Evolutionary conservation across 495 filamentous ascomycete genomes (phyloP).

Genomic region (Staphylotrichum tortipilum): DNA sequence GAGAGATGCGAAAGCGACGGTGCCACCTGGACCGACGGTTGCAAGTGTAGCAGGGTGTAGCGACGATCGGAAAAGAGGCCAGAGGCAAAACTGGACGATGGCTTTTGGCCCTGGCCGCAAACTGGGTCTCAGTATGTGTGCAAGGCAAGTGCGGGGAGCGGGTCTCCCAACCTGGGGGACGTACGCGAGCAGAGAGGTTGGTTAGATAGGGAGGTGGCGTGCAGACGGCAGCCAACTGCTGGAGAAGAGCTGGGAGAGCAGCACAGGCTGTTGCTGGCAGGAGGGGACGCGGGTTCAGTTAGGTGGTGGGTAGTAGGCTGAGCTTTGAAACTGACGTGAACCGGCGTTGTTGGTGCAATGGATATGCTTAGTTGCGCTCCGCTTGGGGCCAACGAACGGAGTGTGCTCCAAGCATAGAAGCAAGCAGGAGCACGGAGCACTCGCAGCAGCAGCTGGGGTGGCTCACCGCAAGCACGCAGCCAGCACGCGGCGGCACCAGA

Average conservation of each 20-base stretch:
- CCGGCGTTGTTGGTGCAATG: constrained; percentile 22
- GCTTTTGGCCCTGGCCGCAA: neutral
- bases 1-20: constrained; percentile 4
- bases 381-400: constrained; percentile 5
- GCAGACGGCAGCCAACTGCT: constrained; percentile 4
- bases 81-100: constrained; percentile 4
- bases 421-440: too few species aligned
- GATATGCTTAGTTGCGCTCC: constrained; percentile 7
- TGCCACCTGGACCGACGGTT: constrained; percentile 9
- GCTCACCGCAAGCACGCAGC: too few species aligned
- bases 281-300: constrained; percentile 2
- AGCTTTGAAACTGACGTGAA: constrained; percentile 22
- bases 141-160: constrained; percentile 1
- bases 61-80: constrained; percentile 7
- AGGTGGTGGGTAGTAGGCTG: too few species aligned
- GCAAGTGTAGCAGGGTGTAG: neutral
- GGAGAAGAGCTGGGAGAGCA: constrained; percentile 12
- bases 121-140: neutral
- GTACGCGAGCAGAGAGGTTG: too few species aligned
- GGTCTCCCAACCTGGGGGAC: neutral
- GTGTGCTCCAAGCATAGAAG: too few species aligned
- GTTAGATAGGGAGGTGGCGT: too few species aligned
- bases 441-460: neutral
- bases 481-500: too few species aligned
- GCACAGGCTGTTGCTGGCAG: constrained; percentile 6